Evolutionary conservation across 202 grass and related monocot genomes (phyloP), one percentile per base, ranked within the genome.

Genomic region (Eragrostis tef): DNA sequence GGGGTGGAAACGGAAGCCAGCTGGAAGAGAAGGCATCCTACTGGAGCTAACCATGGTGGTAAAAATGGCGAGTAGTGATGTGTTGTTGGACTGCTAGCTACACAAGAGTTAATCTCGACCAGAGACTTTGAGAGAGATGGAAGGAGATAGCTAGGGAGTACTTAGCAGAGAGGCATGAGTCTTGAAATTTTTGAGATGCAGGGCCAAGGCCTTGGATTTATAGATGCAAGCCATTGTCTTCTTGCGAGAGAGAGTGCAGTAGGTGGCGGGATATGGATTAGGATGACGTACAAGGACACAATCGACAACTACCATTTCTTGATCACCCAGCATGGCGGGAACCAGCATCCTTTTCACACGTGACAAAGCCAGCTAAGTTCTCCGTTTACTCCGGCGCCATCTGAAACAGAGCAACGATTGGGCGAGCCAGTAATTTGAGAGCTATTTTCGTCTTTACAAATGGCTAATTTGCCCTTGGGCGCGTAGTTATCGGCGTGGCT

Each of bases 1-100:
- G 3, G 93, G 93, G 86, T 97, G 90, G 81, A 97, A 97, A 0
- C 93, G 86, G 69, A 97, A 97, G 9, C 93, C 93, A 0, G 93
- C 84, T 0, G 93, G 93, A 2, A 98, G 96, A 12, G 36, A 47
- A 0, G 88, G 89, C 49, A 83, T 47, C 0, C 68, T 71, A 56
- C 79, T 81, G 17, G 78, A 7, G 84, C 54, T 87, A 3, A 81
- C 5, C 90, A 91, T 93, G 82, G 51, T 48, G 12, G 34, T 39
- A 39, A 39, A 39, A 39, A 39, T 39, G 34, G 34, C 5, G 34
- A 31, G 29, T 31, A 48, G 7, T 6, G 57, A 25, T 12, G 0
- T 25, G 20, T 5, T 24, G 5, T 6, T 57, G 20, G n/a, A 58
- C 54, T 58, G 20, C 54, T 58, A 20, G 5, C n/a, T 39, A 39